Base-by-base conservation (phyloP, 768 basidiomycete genomes). In the Cystofilobasidium ferigula region DNA sequence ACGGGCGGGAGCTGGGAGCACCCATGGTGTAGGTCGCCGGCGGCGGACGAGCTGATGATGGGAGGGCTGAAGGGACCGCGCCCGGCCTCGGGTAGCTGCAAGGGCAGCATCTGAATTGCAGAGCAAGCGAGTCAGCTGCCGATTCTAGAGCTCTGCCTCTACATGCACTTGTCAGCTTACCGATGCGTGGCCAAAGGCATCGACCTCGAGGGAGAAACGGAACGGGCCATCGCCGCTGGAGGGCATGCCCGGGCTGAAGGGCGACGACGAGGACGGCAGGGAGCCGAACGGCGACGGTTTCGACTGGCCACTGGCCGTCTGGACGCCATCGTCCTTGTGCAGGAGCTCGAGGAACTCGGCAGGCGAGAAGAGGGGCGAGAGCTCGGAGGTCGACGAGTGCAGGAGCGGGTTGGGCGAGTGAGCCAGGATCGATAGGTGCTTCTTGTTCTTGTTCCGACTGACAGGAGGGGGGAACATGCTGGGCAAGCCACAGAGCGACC, bases 311-410 rank as follows among this genome's bases (percentile, higher is more conserved):
- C 40, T 42, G 40, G 10, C 40, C 10, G 10, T 42, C 20, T 42
- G 10, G 40, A 20, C 4, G 16, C 48, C 51, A 28, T 54, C 51
- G 18, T 28, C 51, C 8, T 13, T 3, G 2, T 28, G 51, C 51
- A 54, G 30, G 30, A 54, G 51, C 3, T 54, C 51, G 14, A 54
- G 51, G 51, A 54, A 54, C 38, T 63, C 62, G 53, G 34, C 51
- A 4, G 62, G 51, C 8, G 51, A 40, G 62, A 54, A 63, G 36
- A 54, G 62, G 9, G 62, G 62, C 51, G 62, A 63, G 48, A 56
- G 62, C 35, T 24, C 51, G 8, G 51, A 30, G 10, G 51, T 26
- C 26, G 51, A 13, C 48, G 45, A 42, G 60, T 54, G 51, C 26
- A 54, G 30, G 30, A 54, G 18, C 9, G 51, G 51, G 20, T 54